Percentiles rank a stretch among this genome's conserved stretches.
These are phyloP conservation scores for Lathyrus aphaca DNA, from an alignment of 306 rosid species.

Conservation along the genomic window DNA sequence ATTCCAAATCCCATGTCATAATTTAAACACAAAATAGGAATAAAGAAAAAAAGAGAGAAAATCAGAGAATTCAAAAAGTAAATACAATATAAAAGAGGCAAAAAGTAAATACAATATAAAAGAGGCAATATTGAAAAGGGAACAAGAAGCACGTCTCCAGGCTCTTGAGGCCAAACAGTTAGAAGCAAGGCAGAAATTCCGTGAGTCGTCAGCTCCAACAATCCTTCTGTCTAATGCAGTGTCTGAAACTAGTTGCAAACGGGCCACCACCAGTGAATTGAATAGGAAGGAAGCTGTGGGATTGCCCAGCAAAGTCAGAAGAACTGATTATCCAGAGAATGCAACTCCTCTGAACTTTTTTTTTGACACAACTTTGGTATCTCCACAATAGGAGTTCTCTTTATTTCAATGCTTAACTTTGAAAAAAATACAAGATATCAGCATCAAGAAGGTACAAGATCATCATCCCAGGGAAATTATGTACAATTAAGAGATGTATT, in stretches of 20 bases:
- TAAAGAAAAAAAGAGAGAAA: too few species aligned
- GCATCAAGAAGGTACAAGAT: too few species aligned
- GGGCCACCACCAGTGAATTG: slow-evolving; percentile 25
- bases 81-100: too few species aligned
- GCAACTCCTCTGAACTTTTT: slow-evolving; percentile 22
- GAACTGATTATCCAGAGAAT: slow-evolving; percentile 19
- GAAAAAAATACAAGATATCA: too few species aligned
- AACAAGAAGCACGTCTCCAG: slow-evolving; percentile 45
- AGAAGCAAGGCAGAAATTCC: slow-evolving; percentile 48
- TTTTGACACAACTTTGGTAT: too few species aligned
- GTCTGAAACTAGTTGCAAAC: slow-evolving; percentile 34
- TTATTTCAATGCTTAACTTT: too few species aligned
- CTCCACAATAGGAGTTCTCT: too few species aligned
- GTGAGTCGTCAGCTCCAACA: slow-evolving; percentile 47
- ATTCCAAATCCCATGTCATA: too few species aligned
- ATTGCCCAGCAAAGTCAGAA: slow-evolving; percentile 20
- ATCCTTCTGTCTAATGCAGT: slow-evolving; percentile 39
- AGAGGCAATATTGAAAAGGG: slow-evolving; percentile 41
- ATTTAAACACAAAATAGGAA: too few species aligned
- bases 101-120: slow-evolving; percentile 34
- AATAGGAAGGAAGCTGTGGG: slow-evolving; percentile 32
- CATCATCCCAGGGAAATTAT: too few species aligned
- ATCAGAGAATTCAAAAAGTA: slow-evolving; percentile 45
- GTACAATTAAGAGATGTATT: too few species aligned
- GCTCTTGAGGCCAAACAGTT: slow-evolving; percentile 51